Evolutionary conservation across 345 rosid species (phyloP).

Genomic region (Corymbia maculata): DNA sequence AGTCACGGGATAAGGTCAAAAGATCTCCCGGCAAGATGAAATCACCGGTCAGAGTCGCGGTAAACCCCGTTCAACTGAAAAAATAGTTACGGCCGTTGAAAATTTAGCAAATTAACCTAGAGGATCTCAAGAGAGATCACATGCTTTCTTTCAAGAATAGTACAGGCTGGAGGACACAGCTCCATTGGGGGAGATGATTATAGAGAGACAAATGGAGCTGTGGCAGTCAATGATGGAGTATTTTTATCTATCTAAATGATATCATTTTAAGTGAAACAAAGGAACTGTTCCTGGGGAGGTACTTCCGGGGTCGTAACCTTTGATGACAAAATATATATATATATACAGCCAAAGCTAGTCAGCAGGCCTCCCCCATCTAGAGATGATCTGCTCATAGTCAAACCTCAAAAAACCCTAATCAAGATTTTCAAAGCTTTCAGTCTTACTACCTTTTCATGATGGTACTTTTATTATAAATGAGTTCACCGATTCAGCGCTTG

Average conservation of each 20-base stretch:
- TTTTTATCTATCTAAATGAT: neutral
- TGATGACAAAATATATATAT: neutral
- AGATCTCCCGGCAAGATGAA: neutral
- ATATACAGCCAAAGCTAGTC: neutral
- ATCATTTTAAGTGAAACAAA: neutral
- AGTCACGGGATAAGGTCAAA: neutral
- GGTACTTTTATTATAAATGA: too few relatives aligned
- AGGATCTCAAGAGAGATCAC: neutral
- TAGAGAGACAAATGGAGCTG: neutral
- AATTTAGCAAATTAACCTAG: neutral
- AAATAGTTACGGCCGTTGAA: accelerated
- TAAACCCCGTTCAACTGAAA: accelerated
- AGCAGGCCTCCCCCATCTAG: neutral
- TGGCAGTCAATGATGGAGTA: neutral
- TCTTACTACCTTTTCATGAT: too few relatives aligned
- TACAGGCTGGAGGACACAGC: neutral
- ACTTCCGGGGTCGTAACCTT: neutral
- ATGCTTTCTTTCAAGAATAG: neutral
- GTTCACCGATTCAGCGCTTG: too few relatives aligned
- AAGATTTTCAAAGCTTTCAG: too few relatives aligned
- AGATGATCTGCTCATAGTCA: neutral
- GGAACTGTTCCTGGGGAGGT: neutral
- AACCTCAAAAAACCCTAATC: neutral
- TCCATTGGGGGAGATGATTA: neutral
- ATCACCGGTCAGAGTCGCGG: neutral